Percentiles rank a stretch among this genome's conserved stretches.
Evolutionary conservation across 495 filamentous ascomycete species (phyloP).

Genomic region (Penicillium ucsense): DNA sequence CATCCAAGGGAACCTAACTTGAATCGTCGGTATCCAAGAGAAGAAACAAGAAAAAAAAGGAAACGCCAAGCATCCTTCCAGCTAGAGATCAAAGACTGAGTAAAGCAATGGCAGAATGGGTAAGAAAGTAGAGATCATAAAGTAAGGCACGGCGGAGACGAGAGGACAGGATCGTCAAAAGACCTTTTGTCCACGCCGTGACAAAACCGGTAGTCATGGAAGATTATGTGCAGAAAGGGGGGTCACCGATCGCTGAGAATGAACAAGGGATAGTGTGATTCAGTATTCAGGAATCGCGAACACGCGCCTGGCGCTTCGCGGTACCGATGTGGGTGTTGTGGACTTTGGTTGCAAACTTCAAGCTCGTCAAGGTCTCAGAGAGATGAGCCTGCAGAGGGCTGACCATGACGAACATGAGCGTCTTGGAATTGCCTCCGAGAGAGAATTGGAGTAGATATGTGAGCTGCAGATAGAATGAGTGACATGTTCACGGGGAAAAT

Average conservation of each 20-base stretch:
- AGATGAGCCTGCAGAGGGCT: slow-evolving; percentile 86
- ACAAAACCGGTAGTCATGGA: slow-evolving; percentile 3
- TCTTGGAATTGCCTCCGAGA: slow-evolving; percentile 90
- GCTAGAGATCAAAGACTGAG: slow-evolving; percentile 1
- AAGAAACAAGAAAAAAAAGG: too few relatives aligned
- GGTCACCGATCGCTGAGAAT: neutral
- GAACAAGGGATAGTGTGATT: slow-evolving; percentile 16
- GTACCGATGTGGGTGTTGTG: slow-evolving; percentile 87
- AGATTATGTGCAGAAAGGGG: slow-evolving; percentile 13
- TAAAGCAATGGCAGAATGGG: neutral
- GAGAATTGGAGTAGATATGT: slow-evolving; percentile 95
- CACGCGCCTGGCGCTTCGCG: slow-evolving; percentile 64
- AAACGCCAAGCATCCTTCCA: slow-evolving; percentile 2
- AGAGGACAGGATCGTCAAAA: slow-evolving; percentile 27
- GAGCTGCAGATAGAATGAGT: slow-evolving; percentile 42
- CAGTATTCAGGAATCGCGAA: slow-evolving; percentile 34
- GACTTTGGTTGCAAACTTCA: slow-evolving; percentile 94
- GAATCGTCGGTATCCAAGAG: too few relatives aligned
- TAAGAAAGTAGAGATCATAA: slow-evolving; percentile 3
- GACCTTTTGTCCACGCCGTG: slow-evolving; percentile 11
- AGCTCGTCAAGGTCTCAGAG: slow-evolving; percentile 84
- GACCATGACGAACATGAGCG: slow-evolving; percentile 99
- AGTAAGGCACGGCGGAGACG: slow-evolving; percentile 20
- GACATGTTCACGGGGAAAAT: neutral
- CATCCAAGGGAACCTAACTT: too few relatives aligned